Conservation (phyloP, 495 filamentous ascomycete genomes). For the Aspergillus haitiensis region DNA sequence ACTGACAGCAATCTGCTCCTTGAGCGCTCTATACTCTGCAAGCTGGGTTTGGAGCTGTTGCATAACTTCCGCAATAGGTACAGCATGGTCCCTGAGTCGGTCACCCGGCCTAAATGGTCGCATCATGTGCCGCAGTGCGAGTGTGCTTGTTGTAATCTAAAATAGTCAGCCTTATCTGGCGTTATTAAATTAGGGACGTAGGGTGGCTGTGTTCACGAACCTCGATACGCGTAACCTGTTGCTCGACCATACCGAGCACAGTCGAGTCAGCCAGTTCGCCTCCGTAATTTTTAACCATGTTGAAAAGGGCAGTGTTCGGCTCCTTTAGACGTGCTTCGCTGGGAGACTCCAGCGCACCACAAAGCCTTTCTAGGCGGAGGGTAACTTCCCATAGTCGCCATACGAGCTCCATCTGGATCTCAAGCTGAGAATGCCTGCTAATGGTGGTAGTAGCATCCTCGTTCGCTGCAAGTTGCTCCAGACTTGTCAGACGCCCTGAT, state of each 20-base stretch:
- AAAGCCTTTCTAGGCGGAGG: slow-evolving; percentile 87
- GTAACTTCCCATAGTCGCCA: slow-evolving; percentile 91
- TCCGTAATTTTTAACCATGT: slow-evolving; percentile 77
- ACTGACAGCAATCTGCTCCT: slow-evolving; percentile 44
- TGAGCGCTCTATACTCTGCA: slow-evolving; percentile 51
- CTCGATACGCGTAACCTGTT: slow-evolving; percentile 93
- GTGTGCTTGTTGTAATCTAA: slow-evolving; percentile 64
- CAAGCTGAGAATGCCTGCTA: slow-evolving; percentile 56
- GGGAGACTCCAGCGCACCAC: slow-evolving; percentile 75
- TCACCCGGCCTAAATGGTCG: slow-evolving; percentile 50
- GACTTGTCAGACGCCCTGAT: slow-evolving; percentile 70
- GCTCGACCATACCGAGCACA: slow-evolving; percentile 82
- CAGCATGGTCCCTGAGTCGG: slow-evolving; percentile 49
- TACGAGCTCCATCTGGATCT: slow-evolving; percentile 76
- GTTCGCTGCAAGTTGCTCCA: slow-evolving; percentile 47
- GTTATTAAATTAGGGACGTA: background rate
- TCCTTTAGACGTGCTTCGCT: slow-evolving; percentile 57
- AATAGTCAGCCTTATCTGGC: slow-evolving; percentile 15
- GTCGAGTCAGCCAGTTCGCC: slow-evolving; percentile 87
- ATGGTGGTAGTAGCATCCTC: slow-evolving; percentile 43
- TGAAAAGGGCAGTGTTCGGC: slow-evolving; percentile 77
- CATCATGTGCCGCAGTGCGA: slow-evolving; percentile 65
- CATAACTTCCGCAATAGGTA: slow-evolving; percentile 52
- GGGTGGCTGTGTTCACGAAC: slow-evolving; percentile 49
- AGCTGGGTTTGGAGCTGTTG: slow-evolving; percentile 49